These are phyloP conservation scores for Apiotrichum veenhuisii DNA, from an alignment of 1,284 basidiomycete species.

Conservation along the genomic window DNA sequence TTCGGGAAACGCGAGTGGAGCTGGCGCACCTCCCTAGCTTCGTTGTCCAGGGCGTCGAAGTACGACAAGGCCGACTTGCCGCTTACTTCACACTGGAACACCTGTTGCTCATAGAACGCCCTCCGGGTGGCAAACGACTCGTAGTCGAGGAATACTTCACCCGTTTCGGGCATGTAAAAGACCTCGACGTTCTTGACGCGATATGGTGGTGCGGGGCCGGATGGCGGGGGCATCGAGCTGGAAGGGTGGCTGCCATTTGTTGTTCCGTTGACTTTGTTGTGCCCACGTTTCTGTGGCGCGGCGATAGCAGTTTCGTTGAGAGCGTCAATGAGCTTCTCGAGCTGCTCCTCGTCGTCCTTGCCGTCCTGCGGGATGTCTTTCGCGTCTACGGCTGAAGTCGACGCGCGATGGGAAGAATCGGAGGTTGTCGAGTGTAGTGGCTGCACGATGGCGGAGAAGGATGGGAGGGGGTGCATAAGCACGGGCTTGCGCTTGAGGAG, in stretches of 20 bases:
- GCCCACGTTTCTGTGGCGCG: not conserved
- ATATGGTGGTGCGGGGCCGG: constrained; percentile 4
- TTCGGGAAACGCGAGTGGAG: constrained; percentile 89
- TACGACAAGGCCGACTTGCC: constrained; percentile 90
- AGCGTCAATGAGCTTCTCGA: constrained; percentile 32
- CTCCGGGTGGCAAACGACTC: constrained; percentile 91
- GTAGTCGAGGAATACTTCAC: constrained; percentile 91
- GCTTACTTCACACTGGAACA: constrained; percentile 60
- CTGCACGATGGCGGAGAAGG: constrained; percentile 26
- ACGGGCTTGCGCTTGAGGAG: constrained; percentile 87
- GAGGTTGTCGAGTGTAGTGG: constrained; percentile 5
- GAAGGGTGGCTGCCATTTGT: constrained; percentile 14
- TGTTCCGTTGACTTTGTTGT: constrained; percentile 9
- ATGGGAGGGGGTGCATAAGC: constrained; percentile 60
- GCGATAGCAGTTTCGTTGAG: constrained; percentile 18
- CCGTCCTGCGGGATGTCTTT: constrained; percentile 32
- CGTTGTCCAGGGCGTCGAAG: constrained; percentile 88
- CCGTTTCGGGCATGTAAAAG: constrained; percentile 84
- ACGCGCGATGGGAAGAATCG: constrained; percentile 3
- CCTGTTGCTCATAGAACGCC: constrained; percentile 84
- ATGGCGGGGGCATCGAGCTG: not conserved
- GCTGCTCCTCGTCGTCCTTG: constrained; percentile 41
- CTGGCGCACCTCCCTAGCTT: constrained; percentile 78
- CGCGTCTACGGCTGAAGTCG: constrained; percentile 2
- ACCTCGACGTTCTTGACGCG: constrained; percentile 56